Percentiles rank a stretch among this genome's conserved stretches.
Evolutionary conservation across 257 asterid species (phyloP).

Genomic region (Jaltomata sinuosa): DNA sequence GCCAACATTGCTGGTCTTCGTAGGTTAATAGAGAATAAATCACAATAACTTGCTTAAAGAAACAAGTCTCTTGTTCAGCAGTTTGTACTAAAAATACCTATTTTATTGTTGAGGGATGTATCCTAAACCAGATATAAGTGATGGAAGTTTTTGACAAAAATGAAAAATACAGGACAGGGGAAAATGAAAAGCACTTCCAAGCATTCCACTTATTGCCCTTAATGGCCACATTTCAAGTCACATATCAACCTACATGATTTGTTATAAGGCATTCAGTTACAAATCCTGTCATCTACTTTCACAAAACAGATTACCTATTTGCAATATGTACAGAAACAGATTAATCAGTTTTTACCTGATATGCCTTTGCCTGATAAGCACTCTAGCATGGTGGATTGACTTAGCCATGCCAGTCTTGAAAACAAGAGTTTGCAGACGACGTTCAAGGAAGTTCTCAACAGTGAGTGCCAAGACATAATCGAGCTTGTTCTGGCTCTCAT

Average conservation of each 20-base stretch:
- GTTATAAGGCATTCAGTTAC: not conserved
- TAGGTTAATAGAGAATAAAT: not conserved
- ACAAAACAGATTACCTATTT: not conserved
- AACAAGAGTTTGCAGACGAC: conserved; percentile 80
- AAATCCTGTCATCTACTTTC: no score
- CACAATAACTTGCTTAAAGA: not conserved
- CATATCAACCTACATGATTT: not conserved
- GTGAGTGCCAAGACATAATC: conserved; percentile 84
- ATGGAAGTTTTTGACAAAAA: not conserved
- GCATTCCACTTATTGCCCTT: not conserved
- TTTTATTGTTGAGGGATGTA: not conserved
- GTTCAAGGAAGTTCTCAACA: conserved; percentile 82
- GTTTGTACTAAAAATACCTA: not conserved
- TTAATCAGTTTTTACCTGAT: conserved; percentile 39
- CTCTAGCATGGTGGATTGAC: conserved; percentile 88
- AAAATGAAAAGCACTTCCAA: not conserved
- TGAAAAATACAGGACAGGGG: not conserved
- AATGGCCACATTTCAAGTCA: not conserved
- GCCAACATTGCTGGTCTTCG: not conserved
- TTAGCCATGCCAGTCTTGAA: conserved; percentile 91
- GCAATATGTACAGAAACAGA: not conserved
- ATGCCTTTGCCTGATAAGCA: conserved; percentile 81
- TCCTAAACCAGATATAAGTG: not conserved
- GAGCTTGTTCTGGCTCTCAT: conserved; percentile 83
- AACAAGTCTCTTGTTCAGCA: not conserved